These are phyloP conservation scores for Erysimum cheiri DNA, from an alignment of 441 rosid species.

Conservation along the genomic window DNA sequence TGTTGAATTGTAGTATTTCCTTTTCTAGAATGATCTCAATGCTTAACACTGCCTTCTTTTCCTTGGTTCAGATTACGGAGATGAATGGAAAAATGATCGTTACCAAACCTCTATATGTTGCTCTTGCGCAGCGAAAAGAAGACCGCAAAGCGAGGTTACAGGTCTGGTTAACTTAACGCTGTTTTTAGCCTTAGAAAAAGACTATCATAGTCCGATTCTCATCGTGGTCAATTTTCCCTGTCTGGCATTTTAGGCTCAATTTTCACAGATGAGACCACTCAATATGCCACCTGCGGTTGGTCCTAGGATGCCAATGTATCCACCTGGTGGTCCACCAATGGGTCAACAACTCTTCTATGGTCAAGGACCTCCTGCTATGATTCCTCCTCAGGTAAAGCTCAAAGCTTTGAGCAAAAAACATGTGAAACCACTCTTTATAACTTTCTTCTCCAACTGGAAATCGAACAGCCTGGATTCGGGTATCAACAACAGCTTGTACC, in stretches of 20 bases:
- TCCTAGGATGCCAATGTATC: conserved; percentile 67
- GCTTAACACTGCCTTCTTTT: not conserved
- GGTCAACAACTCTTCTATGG: conserved; percentile 74
- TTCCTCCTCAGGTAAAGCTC: conserved; percentile 60
- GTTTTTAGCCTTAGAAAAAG: not conserved
- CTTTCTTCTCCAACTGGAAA: conserved; percentile 17
- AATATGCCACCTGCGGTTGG: conserved; percentile 60
- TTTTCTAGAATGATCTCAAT: conserved; percentile 15
- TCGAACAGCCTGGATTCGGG: conserved; percentile 43
- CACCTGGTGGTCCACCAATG: conserved; percentile 64
- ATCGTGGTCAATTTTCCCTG: not conserved
- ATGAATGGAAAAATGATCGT: conserved; percentile 69
- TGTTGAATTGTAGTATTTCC: not conserved
- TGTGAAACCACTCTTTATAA: conserved; percentile 18
- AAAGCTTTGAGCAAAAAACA: conserved; percentile 16
- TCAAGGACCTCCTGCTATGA: conserved; percentile 71
- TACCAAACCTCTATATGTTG: conserved; percentile 75
- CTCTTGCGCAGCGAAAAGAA: conserved; percentile 76
- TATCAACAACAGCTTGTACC: conserved; percentile 49
- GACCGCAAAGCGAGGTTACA: conserved; percentile 75
- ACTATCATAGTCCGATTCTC: not conserved
- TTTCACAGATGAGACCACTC: conserved; percentile 74
- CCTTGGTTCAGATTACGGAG: conserved; percentile 56
- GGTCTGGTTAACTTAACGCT: conserved; percentile 45
- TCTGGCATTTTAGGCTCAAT: conserved; percentile 56